phyloP scores from a whole-genome alignment of 2,329 filamentous ascomycete genomes.

The Tolypocladium nubicola region DNA sequence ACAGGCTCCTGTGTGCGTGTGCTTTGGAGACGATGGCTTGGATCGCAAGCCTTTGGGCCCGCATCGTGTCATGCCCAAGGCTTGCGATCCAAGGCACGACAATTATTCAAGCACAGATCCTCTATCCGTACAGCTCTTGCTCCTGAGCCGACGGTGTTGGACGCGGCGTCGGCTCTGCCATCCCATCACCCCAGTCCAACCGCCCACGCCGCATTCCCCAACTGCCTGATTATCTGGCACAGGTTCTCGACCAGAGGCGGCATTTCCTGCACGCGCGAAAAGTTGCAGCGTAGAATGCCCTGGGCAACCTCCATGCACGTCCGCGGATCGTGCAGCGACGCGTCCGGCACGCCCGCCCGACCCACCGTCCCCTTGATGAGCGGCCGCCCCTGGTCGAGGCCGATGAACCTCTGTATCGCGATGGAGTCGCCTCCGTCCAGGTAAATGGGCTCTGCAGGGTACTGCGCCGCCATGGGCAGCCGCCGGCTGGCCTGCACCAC shows the following conservation, averaged over 20 bases:
- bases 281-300: slow-evolving; percentile 45
- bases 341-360: slow-evolving; percentile 19
- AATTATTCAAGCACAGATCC: not conserved
- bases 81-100: not conserved
- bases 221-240: slow-evolving; percentile 49
- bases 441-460: slow-evolving; percentile 30
- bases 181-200: slow-evolving; percentile 19
- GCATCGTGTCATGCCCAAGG: no score
- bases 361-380: slow-evolving; percentile 29
- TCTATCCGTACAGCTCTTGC: not conserved
- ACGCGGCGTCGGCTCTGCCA: not conserved
- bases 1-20: not conserved
- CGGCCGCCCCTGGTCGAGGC: slow-evolving; percentile 42
- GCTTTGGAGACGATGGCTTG: not conserved
- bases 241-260: slow-evolving; percentile 60
- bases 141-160: not conserved
- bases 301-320: slow-evolving; percentile 49
- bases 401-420: slow-evolving; percentile 45
- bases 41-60: no score
- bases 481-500: slow-evolving; percentile 31
- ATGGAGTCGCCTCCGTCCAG: slow-evolving; percentile 46
- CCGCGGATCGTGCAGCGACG: slow-evolving; percentile 42
- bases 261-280: slow-evolving; percentile 28
- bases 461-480: slow-evolving; percentile 20
- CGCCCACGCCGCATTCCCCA: slow-evolving; percentile 39